phyloP scores from a whole-genome alignment of 2,329 filamentous ascomycete genomes.

The Talaromyces sp. region DNA sequence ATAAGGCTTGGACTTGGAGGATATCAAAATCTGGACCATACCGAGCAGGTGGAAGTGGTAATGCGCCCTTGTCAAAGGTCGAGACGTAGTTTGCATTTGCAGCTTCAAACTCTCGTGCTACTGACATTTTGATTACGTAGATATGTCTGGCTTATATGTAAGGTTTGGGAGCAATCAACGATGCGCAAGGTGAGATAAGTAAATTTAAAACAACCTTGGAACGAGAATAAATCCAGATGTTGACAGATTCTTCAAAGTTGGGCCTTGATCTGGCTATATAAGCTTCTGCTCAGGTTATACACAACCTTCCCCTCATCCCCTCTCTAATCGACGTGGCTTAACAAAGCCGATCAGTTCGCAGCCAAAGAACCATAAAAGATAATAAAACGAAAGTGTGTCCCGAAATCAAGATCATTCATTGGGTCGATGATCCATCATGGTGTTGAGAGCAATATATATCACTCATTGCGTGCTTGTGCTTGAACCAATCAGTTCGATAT shows the following conservation, averaged over 20 bases:
- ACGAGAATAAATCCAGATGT: no score
- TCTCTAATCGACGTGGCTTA: background rate
- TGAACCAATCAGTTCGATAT: background rate
- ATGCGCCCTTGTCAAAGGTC: constrained; percentile 62
- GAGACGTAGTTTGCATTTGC: constrained; percentile 58
- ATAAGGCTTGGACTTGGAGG: no score
- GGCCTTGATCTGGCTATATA: no score
- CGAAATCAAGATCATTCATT: background rate
- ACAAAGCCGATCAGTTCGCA: background rate
- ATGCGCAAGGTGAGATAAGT: no score
- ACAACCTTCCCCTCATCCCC: background rate
- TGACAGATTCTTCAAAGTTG: no score
- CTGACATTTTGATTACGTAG: constrained; percentile 23
- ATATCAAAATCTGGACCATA: constrained; percentile 30
- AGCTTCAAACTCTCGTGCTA: constrained; percentile 50
- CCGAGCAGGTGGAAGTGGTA: constrained; percentile 64
- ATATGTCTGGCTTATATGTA: background rate
- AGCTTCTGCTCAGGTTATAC: background rate
- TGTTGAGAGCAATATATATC: background rate
- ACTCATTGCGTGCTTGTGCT: constrained; percentile 7
- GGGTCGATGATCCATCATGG: background rate
- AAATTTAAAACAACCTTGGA: no score
- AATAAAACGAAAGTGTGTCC: background rate
- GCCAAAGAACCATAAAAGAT: background rate
- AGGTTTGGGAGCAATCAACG: background rate